phyloP scores from a whole-genome alignment of 805 yeast species.

The Starmerella vaccinii region DNA sequence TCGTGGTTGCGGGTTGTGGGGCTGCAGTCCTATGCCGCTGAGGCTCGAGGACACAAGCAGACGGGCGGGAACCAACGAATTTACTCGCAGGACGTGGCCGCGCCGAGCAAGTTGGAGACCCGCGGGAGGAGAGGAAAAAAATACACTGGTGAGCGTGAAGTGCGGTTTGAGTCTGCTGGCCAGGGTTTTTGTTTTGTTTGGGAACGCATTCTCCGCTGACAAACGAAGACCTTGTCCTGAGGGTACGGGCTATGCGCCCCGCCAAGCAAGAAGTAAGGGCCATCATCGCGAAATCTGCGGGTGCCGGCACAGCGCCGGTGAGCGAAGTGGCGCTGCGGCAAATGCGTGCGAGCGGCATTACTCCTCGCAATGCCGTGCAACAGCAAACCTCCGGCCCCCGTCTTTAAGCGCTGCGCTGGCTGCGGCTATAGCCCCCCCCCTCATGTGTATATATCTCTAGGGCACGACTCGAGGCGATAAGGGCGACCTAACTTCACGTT shows the following conservation, averaged over 20 bases:
- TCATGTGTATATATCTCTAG: too few relatives aligned
- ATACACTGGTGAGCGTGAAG: neutral
- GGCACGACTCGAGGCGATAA: too few relatives aligned
- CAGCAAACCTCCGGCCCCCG: too few relatives aligned
- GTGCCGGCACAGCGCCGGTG: too few relatives aligned
- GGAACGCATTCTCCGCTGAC: conserved; percentile 8
- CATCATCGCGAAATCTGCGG: too few relatives aligned
- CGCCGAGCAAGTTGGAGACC: neutral
- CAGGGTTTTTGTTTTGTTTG: conserved; percentile 9
- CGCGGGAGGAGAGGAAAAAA: neutral
- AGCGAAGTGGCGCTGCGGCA: too few relatives aligned
- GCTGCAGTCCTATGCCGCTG: neutral
- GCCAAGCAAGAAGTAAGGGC: neutral
- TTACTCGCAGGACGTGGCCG: neutral
- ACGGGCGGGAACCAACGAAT: neutral
- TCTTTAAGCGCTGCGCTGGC: too few relatives aligned
- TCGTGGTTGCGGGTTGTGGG: too few relatives aligned
- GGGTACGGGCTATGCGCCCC: conserved; percentile 8
- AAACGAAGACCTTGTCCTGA: conserved; percentile 5
- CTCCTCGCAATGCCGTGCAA: too few relatives aligned
- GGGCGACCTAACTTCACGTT: too few relatives aligned
- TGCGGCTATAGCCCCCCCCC: too few relatives aligned
- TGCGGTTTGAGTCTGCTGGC: conserved; percentile 1
- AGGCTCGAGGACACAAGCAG: neutral
- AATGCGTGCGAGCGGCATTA: too few relatives aligned